phyloP scores from a whole-genome alignment of 139 green algal genomes.

The Ostreobium quekettii region DNA sequence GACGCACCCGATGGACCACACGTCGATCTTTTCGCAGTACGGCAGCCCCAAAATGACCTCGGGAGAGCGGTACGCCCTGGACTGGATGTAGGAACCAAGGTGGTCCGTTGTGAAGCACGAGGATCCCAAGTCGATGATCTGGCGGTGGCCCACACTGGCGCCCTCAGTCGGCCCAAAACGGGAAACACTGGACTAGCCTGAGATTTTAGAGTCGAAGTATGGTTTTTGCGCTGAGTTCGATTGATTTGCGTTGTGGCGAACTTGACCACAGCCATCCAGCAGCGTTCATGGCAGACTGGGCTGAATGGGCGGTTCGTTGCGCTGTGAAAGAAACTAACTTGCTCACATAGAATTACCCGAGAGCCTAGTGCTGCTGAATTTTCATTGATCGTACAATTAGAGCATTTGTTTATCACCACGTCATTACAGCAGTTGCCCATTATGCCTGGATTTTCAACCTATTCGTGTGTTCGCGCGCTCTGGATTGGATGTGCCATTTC shows the following conservation, averaged over 20 bases:
- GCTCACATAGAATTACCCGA: no score
- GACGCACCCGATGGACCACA: conserved; percentile 95
- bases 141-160: conserved; percentile 49
- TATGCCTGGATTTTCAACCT: no score
- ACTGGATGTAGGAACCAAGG: conserved; percentile 88
- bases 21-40: conserved; percentile 83
- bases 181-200: neutral
- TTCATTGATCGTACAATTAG: no score
- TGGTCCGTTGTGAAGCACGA: conserved; percentile 89
- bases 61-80: conserved; percentile 83
- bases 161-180: neutral
- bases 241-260: neutral
- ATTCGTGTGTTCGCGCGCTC: no score
- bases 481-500: no score
- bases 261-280: neutral
- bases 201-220: neutral
- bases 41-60: conserved; percentile 89
- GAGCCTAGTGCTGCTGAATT: no score
- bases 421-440: no score
- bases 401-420: no score
- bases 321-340: no score
- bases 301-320: no score
- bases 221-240: neutral
- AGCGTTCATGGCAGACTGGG: no score
- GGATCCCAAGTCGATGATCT: conserved; percentile 93